Percentiles rank a stretch among this genome's conserved stretches.
Conservation (phyloP, 306 rosid genomes). For the Adenanthera pavonina region DNA sequence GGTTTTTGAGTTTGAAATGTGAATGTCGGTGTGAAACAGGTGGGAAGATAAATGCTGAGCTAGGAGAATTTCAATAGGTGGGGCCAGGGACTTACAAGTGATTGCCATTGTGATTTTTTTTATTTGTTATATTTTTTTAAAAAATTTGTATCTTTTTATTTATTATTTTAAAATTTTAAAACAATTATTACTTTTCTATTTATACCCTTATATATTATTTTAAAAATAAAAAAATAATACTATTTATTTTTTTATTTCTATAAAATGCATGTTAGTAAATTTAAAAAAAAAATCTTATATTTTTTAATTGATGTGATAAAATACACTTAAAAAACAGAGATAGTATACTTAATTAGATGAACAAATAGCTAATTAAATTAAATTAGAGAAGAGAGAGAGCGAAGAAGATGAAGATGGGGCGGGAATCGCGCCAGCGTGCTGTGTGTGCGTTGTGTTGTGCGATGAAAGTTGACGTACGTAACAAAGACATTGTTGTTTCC, state of each 20-base stretch:
- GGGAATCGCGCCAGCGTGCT: constrained; percentile 56
- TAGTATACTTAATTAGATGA: not conserved
- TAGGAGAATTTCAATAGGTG: not conserved
- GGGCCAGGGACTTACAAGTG: not conserved
- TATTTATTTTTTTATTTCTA: no score
- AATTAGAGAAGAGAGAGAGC: not conserved
- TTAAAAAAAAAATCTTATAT: not conserved
- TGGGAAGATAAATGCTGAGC: not conserved
- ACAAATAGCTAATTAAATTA: not conserved
- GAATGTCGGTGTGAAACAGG: constrained; percentile 36
- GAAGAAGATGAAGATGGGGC: constrained; percentile 39
- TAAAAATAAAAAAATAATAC: no score
- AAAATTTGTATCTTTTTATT: no score
- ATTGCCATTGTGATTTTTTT: not conserved
- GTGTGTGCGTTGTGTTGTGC: constrained; percentile 16
- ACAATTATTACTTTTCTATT: no score
- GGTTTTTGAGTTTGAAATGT: not conserved
- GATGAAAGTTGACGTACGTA: constrained; percentile 34
- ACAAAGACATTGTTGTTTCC: constrained; percentile 9
- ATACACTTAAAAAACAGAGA: no score
- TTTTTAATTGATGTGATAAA: no score
- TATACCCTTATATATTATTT: no score
- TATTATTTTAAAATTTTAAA: no score
- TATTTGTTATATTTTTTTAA: no score
- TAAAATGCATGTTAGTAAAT: no score